Conservation (phyloP, 1,284 basidiomycete genomes). For the Fomitopsis schrenkii region DNA sequence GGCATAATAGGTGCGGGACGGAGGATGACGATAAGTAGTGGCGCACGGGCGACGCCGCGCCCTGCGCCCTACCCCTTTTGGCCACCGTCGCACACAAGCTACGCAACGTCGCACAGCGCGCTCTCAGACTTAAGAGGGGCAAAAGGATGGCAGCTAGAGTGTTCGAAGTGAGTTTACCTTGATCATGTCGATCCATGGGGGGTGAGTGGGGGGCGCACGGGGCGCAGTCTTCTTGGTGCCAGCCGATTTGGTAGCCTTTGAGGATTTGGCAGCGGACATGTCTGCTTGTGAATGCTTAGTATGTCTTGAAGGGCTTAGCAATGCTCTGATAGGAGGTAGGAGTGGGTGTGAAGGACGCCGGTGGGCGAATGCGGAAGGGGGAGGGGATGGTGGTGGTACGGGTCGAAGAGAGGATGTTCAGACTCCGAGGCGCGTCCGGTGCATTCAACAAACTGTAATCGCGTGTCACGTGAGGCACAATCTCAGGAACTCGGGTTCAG, state of each 20-base stretch:
- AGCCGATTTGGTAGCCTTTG: slow-evolving; percentile 30
- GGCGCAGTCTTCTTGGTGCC: slow-evolving; percentile 32
- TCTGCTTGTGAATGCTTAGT: slow-evolving; percentile 26
- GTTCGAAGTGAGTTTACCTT: slow-evolving; percentile 44
- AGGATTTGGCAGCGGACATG: slow-evolving; percentile 36
- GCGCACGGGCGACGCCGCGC: slow-evolving; percentile 31
- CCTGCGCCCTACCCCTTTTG: slow-evolving; percentile 45
- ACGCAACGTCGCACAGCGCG: background rate
- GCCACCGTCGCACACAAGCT: slow-evolving; percentile 13
- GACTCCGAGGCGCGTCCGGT: slow-evolving; percentile 52
- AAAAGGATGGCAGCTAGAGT: background rate
- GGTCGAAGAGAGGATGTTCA: slow-evolving; percentile 46
- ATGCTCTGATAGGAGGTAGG: slow-evolving; percentile 16
- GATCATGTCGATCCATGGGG: slow-evolving; percentile 76
- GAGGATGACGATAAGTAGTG: slow-evolving; percentile 23
- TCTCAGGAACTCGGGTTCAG: slow-evolving; percentile 15
- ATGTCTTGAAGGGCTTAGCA: slow-evolving; percentile 20
- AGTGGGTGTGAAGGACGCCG: slow-evolving; percentile 20
- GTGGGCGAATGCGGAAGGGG: slow-evolving; percentile 17
- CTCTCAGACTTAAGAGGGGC: slow-evolving; percentile 1
- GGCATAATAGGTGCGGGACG: slow-evolving; percentile 8
- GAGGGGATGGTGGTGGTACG: slow-evolving; percentile 46
- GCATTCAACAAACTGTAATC: slow-evolving; percentile 48
- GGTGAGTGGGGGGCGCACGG: slow-evolving; percentile 49
- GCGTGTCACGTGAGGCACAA: slow-evolving; percentile 34